Base-by-base conservation (phyloP, 345 rosid genomes). In the Hypericum androsaemum region DNA sequence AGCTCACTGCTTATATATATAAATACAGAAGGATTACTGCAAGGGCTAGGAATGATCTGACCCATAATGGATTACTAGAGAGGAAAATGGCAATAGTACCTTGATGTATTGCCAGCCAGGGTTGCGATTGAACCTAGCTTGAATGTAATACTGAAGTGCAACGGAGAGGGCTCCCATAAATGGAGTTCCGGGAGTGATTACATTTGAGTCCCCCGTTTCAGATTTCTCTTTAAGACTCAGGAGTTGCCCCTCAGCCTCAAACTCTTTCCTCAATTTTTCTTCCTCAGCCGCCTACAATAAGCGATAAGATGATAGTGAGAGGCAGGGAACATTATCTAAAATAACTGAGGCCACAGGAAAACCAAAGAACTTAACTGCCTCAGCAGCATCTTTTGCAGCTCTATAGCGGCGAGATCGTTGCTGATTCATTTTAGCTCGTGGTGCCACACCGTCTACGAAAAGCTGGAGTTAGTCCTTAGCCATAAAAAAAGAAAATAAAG, bases 351-450 rank as follows among this genome's bases (percentile, higher is more conserved):
- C 4, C 32, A 22, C 32, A 22, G 32, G 32, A 22, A 22, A 22
- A 38, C 47, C 35, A 39, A 17, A 42, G 58, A 54, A 66, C 53
- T 76, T 79, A 70, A 86, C 99, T 4, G 84, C 89, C 66, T 86
- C 95, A 10, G 96, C 89, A 37, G 97, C 92, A 60, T 94, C 99
- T 72, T 94, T 94, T 13, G 99, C 97, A 50, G 97, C 89, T 74
- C 92, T 82, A 66, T 83, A 94, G 4, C 99, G 94, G 12, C 99
- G 85, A 58, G 88, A 58, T 41, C 97, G 85, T 67, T 88, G 99
- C 72, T 94, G 99, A 66, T 94, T 94, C 95, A 94, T 94, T 77
- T 94, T 94, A 65, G 99, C 99, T 76, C 99, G 80, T 11, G 97
- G 99, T 5, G 99, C 97, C 63, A 94, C 99, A 47, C 99, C 99